A percentile compares a stretch with the other conserved stretches of the same genome.
phyloP scores from a whole-genome alignment of 306 rosid genomes.

The Trichosanthes truncata region DNA sequence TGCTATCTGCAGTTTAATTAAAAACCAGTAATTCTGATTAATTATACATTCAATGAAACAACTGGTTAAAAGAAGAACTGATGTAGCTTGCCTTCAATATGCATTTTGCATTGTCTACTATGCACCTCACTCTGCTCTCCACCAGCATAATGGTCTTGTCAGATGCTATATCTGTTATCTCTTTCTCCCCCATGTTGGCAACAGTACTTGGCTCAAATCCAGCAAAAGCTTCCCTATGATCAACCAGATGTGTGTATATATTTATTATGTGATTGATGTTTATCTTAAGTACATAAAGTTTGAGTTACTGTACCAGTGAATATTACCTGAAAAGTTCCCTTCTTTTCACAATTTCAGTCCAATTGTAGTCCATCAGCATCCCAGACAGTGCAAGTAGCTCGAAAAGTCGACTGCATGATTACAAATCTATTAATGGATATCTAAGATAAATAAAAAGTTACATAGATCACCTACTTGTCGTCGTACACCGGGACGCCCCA shows the following conservation, averaged over 20 bases:
- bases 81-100: constrained; percentile 57
- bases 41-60: neutral
- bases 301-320: neutral
- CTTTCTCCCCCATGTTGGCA: constrained; percentile 83
- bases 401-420: constrained; percentile 60
- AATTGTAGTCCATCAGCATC: constrained; percentile 90
- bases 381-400: constrained; percentile 96
- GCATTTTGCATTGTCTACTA: constrained; percentile 87
- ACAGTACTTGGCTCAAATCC: constrained; percentile 68
- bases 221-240: constrained; percentile 56
- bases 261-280: neutral
- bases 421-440: neutral
- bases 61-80: neutral
- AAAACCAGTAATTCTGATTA: neutral
- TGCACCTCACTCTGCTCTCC: constrained; percentile 77
- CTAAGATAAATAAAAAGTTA: neutral
- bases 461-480: constrained; percentile 48
- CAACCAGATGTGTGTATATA: neutral
- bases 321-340: constrained; percentile 66
- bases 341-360: constrained; percentile 94
- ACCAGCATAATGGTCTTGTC: constrained; percentile 58
- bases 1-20: constrained; percentile 35
- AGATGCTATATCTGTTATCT: constrained; percentile 60
- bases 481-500: constrained; percentile 97
- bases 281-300: neutral